Conservation (phyloP, 2,329 filamentous ascomycete genomes). For the Cordyceps militaris region DNA sequence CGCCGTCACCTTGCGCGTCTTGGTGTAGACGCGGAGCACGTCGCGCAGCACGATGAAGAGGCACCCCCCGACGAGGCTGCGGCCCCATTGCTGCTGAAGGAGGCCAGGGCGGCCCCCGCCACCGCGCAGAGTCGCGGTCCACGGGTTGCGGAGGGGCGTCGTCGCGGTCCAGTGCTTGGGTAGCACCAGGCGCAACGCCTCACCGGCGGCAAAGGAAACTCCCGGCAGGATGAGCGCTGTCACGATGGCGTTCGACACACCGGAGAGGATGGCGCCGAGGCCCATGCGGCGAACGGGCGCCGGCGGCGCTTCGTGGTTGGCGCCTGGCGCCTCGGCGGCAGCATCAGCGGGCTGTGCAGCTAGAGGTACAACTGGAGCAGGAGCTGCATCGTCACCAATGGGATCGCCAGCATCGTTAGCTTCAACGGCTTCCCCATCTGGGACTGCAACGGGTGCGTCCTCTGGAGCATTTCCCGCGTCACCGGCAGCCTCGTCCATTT, state of each 20-base stretch:
- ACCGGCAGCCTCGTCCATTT: constrained; percentile 24
- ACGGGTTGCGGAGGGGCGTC: constrained; percentile 23
- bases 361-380: not conserved
- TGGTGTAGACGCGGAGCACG: constrained; percentile 52
- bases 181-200: constrained; percentile 60
- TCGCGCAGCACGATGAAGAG: constrained; percentile 81
- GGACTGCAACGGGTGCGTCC: not conserved
- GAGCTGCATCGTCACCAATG: not conserved
- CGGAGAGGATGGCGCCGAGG: constrained; percentile 31
- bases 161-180: constrained; percentile 60
- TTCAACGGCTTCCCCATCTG: not conserved
- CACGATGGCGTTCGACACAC: constrained; percentile 43
- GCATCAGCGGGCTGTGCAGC: not conserved
- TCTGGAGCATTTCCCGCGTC: not conserved
- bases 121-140: constrained; percentile 16
- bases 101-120: constrained; percentile 49
- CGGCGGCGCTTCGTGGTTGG: constrained; percentile 27
- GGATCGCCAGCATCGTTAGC: not conserved
- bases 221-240: constrained; percentile 68
- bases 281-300: constrained; percentile 28
- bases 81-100: constrained; percentile 78
- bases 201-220: constrained; percentile 72
- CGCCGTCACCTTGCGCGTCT: constrained; percentile 53
- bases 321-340: constrained; percentile 7
- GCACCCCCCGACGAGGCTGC: constrained; percentile 82